A percentile compares a stretch with the other conserved stretches of the same genome.
phyloP scores from a whole-genome alignment of 306 rosid genomes.

The Acacia melanoxylon region DNA sequence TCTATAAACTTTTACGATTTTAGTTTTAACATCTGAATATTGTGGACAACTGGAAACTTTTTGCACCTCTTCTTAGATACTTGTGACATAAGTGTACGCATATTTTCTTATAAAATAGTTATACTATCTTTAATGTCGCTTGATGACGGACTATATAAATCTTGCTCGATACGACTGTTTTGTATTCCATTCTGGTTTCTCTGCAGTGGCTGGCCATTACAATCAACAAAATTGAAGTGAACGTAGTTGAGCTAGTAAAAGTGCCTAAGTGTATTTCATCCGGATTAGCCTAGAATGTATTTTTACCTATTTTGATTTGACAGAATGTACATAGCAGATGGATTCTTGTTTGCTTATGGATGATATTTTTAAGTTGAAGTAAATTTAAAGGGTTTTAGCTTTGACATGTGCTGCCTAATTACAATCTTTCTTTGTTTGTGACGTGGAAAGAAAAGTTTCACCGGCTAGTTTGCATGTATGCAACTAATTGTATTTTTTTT shows the following conservation, averaged over 20 bases:
- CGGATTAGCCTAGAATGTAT: neutral
- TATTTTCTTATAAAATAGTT: neutral
- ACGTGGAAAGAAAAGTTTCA: neutral
- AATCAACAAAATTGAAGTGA: neutral
- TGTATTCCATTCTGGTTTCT: neutral
- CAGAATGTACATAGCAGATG: neutral
- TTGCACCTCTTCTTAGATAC: neutral
- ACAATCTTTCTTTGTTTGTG: conserved; percentile 11
- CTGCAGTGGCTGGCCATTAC: neutral
- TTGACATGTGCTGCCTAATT: neutral
- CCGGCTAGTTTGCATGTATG: neutral
- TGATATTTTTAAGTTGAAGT: neutral
- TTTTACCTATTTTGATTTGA: neutral
- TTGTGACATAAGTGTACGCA: neutral
- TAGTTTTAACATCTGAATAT: neutral
- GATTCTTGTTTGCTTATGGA: neutral
- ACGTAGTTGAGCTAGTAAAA: neutral
- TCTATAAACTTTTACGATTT: neutral
- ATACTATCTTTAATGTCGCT: conserved; percentile 3
- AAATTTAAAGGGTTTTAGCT: neutral
- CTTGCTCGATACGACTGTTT: neutral
- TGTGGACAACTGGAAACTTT: neutral
- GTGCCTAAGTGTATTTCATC: neutral
- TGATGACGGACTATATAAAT: neutral
- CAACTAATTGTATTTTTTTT: neutral